Evolutionary conservation across 257 asterid species (phyloP), one percentile per base, ranked within the genome.

Genomic region (Fraxinus anomala): DNA sequence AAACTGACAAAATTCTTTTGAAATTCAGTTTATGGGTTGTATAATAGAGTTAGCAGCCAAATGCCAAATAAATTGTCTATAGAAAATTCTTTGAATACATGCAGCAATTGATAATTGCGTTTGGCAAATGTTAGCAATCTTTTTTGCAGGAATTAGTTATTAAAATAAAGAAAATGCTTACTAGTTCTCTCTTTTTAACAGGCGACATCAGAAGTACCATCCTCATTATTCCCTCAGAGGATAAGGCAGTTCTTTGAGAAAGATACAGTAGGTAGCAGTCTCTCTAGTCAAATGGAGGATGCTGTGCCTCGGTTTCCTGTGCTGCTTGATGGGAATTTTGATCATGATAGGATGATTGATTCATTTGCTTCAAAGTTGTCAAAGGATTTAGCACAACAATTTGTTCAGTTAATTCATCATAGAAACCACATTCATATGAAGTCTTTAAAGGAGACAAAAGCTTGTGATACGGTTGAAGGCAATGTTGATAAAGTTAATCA

Each of bases 141-240:
- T 10, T 61, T n/a, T 61, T n/a, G 31, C 31, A 23, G 31, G 68
- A 61, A 36, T 72, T 66, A 26, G 8, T 4, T 72, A 42, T 61
- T 13, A 34, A 26, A 73, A 28, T 73, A 26, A 10, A 67, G 73
- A 78, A 71, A 36, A 17, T 79, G 70, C 80, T 85, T 51, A 85
- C 72, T 24, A 4, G 31, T 11, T 21, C 4, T 76, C 81, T 78
- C 17, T 70, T 67, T 78, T 51, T 80, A 36, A 84, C 96, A 96
- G 98, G 99, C 98, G 73, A 96, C 98, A 17, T 88, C 96, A 30
- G 98, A 93, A 78, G 79, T 92, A 70, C 97, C 89, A 16, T 78
- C 89, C 56, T 74, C 84, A 31, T 75, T 83, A 76, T 94, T 92
- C 54, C 99, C 99, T 79, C 61, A 56, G 63, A 87, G 95, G 80